Evolutionary conservation across 768 basidiomycete species (phyloP), one percentile per base, ranked within the genome.

Genomic region (Ramaria sp.): DNA sequence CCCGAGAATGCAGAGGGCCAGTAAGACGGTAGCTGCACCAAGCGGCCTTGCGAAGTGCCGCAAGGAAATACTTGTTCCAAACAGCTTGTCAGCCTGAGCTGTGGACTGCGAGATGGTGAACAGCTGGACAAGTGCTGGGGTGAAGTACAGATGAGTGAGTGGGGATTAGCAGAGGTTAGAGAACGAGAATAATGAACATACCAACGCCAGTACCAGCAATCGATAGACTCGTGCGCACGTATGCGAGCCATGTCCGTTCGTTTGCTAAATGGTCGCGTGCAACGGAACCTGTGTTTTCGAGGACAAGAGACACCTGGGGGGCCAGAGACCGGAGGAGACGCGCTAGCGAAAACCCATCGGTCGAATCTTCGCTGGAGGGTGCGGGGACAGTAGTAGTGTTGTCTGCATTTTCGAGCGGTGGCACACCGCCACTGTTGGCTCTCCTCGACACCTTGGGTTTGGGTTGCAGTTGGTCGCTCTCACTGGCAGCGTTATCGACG

Each of bases 211-310:
- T 71, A 1, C 79, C 75, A 3, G 80, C 78, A 38, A 82, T 71
- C 1, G 79, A 76, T 48, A 84, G 70, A 62, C 81, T 82, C 2
- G 82, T 84, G n/a, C 82, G 73, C 50, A 81, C 70, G 60, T 83
- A 84, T 12, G 82, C 81, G 38, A 84, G 68, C 62, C 80, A 83
- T 1, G 82, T 83, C 48, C 82, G 70, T 62, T 84, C 82, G 15
- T 75, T 78, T 1, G 82, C 82, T 0, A 84, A 70, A 62, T 84
- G 82, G 61, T 84, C 82, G 10, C 82, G 74, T 7, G 82, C 82
- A 2, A 81, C 80, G 60, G 77, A 82, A 9, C 82, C 82, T 20
- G 74, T 73, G 64, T 84, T 84, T 63, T 81, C 75, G 33, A 84
- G 68, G 1, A 70, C 65, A 56, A 76, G 59, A 17, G 61, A 30